Base-by-base conservation (phyloP, 805 yeast species). In the Metschnikowia colocasiae region DNA sequence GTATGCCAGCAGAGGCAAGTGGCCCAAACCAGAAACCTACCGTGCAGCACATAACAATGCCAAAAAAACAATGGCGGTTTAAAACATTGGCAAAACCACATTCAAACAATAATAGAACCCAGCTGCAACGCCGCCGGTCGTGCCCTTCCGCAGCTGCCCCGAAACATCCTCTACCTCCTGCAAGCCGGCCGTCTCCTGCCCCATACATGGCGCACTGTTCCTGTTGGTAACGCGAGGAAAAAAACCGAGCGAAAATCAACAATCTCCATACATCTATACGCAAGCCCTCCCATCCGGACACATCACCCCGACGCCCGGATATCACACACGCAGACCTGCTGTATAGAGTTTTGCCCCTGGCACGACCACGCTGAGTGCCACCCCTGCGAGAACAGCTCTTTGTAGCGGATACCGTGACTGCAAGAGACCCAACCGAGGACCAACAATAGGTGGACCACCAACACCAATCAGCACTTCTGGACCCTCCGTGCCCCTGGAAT, bases 231-330 rank as follows among this genome's bases (percentile, higher is more conserved):
- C 19, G 42, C 34, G 42, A 39, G 42, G 42, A 32, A 40, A 40
- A 40, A 40, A 40, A 31, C 15, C 36, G 43, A 40, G 37, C 43
- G 43, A 40, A 40, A 40, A 40, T 40, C 37, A 40, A 40, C 37
- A 15, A 30, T 12, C 9, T 40, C 36, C 30, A 15, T 5, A 38
- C 35, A 6, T n/a, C 22, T 31, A 20, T 16, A 26, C 43, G 37
- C 37, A 26, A 31, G 43, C 35, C 26, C 37, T 3, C 26, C 8
- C 43, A 31, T 30, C 22, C 43, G 43, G 43, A 20, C 43, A 15
- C 9, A 19, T 16, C 29, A n/a, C 37, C 36, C 43, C 43, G 16
- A 19, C 31, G 25, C 42, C 22, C 19, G 20, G 34, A 39, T 25
- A n/a, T 39, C 34, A 19, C 25, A 39, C 33, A 33, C 23, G 23